phyloP scores from a whole-genome alignment of 768 basidiomycete genomes.

The Suillus hirtellus region DNA sequence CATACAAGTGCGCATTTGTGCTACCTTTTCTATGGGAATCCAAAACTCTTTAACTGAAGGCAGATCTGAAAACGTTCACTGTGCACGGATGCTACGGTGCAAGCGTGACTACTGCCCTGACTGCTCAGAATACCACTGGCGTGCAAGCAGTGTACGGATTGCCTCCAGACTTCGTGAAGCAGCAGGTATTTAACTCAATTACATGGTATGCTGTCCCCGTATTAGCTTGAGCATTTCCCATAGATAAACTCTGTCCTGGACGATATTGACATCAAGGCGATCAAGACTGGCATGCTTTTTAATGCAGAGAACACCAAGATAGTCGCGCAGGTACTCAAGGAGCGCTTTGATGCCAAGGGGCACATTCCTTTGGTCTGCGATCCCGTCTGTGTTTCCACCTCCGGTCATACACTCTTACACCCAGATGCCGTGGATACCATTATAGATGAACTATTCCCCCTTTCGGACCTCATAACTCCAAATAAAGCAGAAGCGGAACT shows the following conservation, averaged over 20 bases:
- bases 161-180: conserved; percentile 67
- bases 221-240: conserved; percentile 4
- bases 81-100: conserved; percentile 78
- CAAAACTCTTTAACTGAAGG: conserved; percentile 42
- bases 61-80: conserved; percentile 85
- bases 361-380: conserved; percentile 73
- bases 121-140: conserved; percentile 86
- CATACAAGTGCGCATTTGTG: conserved; percentile 61
- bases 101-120: conserved; percentile 81
- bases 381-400: conserved; percentile 90
- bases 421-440: conserved; percentile 63
- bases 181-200: conserved; percentile 56
- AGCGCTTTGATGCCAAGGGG: conserved; percentile 34
- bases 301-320: conserved; percentile 52
- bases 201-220: neutral
- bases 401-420: conserved; percentile 77
- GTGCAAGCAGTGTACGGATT: conserved; percentile 73
- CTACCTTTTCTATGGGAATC: neutral
- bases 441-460: conserved; percentile 64
- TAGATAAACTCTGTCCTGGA: conserved; percentile 71
- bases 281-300: conserved; percentile 92
- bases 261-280: conserved; percentile 68
- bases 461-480: conserved; percentile 76
- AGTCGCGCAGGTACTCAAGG: conserved; percentile 51
- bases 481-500: conserved; percentile 82